Base-by-base conservation (phyloP, 2,329 filamentous ascomycete species). In the Periconia macrospinosa region DNA sequence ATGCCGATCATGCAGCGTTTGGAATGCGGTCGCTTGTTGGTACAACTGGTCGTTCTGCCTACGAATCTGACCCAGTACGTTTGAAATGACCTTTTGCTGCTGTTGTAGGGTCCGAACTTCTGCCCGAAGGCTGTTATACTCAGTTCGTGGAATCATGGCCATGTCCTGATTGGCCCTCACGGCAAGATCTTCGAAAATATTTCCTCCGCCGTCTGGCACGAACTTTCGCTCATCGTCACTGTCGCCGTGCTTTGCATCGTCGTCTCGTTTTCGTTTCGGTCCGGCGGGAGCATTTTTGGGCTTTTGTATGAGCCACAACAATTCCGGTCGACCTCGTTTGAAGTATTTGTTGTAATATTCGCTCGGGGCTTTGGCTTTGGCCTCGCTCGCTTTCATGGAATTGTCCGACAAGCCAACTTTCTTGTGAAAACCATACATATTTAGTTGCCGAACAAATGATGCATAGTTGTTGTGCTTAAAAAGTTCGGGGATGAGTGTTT, bases 281-380 rank as follows among this genome's bases (percentile, higher is more conserved):
- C 63, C 72, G 10, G 72, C 57, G 41, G 79, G 75, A 13, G 87
- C 85, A 58, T 88, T 90, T 73, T 93, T 95, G 0, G 93, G 92
- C 72, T 97, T 97, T 71, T 96, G 93, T 59, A 97, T 97, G 52
- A 97, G 81, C 93, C 93, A 97, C 5, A 97, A 79, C 45, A 99
- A 79, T 72, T 97, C 95, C 3, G 92, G 92, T 61, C 96, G 88
- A 5, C 92, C 93, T 44, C 92, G 89, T 64, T 92, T 90, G 76
- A 99, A 99, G 76, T 92, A 99, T 10, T 91, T 91, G 72, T 99
- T 97, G 63, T 90, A 92, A 73, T 99, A 99, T 80, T 97, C 94
- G 81, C 92, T 97, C 0, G 94, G 94, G 54, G 92, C 96, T 78
- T 99, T 99, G 71, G 93, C 93, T 73, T 97, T 96, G 57, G 92